Base-by-base conservation (phyloP, 1,284 basidiomycete genomes). In the Gomphus sp. region DNA sequence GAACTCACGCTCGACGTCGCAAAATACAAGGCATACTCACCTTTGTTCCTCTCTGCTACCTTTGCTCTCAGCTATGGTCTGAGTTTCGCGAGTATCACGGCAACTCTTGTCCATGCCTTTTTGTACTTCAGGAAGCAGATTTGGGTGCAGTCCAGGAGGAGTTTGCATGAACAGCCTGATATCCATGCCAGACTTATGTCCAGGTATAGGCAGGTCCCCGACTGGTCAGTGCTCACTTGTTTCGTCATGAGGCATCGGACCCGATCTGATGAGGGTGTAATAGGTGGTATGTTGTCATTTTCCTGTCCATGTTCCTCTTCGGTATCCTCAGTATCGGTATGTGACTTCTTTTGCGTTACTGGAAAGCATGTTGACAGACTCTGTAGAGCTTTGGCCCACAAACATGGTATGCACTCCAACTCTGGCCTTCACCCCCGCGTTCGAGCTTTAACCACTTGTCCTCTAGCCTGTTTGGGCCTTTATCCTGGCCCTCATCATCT, bases 171-270 rank as follows among this genome's bases (percentile, higher is more conserved):
- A 66, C 85, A 87, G 64, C 85, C 89, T 11, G 91, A 94, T 69
- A 81, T 94, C n/a, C 91, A 94, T 70, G 82, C 82, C 8, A 76
- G 78, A 51, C 76, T 94, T 37, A 95, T 95, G 92, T 74, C 81
- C 9, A 73, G 77, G 59, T 96, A 96, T 71, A 75, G 72, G 2
- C 82, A 86, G 68, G 87, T 91, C 0, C 88, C 89, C 0, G 80
- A 88, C 62, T 91, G 87, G 86, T 89, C 83, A 64, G 73, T 78
- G 0, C 77, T 79, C 62, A 76, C 80, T 5, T 41, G 12, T 14
- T 11, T 41, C 39, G 7, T 47, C 80, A 80, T 65, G 18, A 14
- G 16, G 43, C 16, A 18, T 6, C 3, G 9, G n/a, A 22, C 6
- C 18, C 7, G 18, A 45, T 10, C 18, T 43, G 16, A 41, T 18